Evolutionary conservation across 2,329 filamentous ascomycete genomes (phyloP).

Genomic region (Zymoseptoria brevis): DNA sequence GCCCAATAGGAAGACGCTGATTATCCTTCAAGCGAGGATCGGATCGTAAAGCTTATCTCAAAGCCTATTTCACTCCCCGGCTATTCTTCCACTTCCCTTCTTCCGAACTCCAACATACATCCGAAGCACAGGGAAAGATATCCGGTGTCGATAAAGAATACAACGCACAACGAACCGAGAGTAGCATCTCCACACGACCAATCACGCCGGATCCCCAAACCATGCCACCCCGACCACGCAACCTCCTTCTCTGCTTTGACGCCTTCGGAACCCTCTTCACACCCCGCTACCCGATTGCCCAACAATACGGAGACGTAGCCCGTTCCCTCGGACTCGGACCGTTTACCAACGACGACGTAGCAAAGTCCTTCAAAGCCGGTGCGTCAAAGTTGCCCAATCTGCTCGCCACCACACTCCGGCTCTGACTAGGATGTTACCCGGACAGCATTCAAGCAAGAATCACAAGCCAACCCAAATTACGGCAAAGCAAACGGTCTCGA

Average conservation of each 20-base stretch:
- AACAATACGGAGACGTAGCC: constrained; percentile 50
- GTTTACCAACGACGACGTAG: constrained; percentile 37
- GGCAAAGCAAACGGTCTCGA: constrained; percentile 46
- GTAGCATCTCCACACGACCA: neutral
- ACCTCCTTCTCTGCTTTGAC: constrained; percentile 54
- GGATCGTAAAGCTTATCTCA: neutral
- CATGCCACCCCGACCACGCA: constrained; percentile 21
- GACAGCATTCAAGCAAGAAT: constrained; percentile 43
- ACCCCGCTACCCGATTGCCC: constrained; percentile 43
- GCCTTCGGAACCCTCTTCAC: constrained; percentile 58
- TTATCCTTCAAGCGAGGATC: neutral
- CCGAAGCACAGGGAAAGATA: neutral
- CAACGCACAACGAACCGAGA: neutral
- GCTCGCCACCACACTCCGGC: too few species aligned
- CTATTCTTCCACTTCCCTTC: neutral
- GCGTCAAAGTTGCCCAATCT: neutral
- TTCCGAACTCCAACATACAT: neutral
- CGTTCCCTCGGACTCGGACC: constrained; percentile 41
- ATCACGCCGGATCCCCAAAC: constrained; percentile 52
- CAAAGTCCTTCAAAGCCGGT: constrained; percentile 35
- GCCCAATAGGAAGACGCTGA: neutral
- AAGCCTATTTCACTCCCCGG: neutral
- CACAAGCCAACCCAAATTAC: constrained; percentile 49
- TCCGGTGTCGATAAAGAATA: neutral
- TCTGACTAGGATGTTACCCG: neutral